phyloP scores from a whole-genome alignment of 345 rosid species.

The Eucalyptus fibrosa region DNA sequence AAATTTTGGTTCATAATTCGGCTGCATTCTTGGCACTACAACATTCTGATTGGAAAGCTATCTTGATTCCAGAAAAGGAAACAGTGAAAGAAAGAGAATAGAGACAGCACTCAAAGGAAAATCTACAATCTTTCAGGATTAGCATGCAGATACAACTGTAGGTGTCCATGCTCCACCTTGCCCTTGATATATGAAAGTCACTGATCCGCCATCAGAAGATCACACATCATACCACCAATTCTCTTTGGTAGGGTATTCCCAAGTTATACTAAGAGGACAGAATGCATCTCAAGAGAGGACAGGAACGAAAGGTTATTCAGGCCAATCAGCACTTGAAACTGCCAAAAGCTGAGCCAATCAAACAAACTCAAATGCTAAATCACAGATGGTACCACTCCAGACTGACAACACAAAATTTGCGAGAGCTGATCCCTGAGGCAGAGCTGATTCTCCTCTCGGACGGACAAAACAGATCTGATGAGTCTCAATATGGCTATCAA shows the following conservation, averaged over 20 bases:
- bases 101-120: neutral
- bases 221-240: neutral
- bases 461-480: neutral
- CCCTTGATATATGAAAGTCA: neutral
- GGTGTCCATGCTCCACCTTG: neutral
- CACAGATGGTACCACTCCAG: neutral
- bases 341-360: neutral
- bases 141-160: neutral
- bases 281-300: neutral
- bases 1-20: neutral
- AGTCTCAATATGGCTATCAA: neutral
- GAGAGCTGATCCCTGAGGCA: neutral
- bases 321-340: neutral
- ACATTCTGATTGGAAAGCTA: neutral
- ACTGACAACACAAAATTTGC: neutral
- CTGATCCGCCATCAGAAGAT: neutral
- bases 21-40: neutral
- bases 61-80: neutral
- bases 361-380: neutral
- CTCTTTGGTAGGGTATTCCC: neutral
- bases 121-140: neutral
- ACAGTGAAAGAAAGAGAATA: neutral
- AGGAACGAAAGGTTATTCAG: neutral
- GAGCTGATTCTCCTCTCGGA: neutral
- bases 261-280: neutral